Evolutionary conservation across 1,284 basidiomycete genomes (phyloP), one percentile per base, ranked within the genome.

Genomic region (Filobasidium uniguttulatum): DNA sequence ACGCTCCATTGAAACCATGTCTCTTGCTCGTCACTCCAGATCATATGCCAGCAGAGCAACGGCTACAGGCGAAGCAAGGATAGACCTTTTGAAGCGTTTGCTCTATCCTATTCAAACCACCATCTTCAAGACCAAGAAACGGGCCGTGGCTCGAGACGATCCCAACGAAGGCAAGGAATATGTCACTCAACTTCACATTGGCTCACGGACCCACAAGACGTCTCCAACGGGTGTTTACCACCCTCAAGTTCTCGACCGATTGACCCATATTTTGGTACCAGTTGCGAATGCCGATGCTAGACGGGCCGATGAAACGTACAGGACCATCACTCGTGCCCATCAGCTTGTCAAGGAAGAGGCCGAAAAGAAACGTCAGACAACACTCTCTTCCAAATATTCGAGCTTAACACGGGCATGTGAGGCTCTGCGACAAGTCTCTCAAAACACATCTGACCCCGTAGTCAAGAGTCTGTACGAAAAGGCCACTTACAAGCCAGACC

Each of bases 321-420:
- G 88, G 59, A 97, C 90, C 6, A 89, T 97, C 56, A 84, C 85
- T 57, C 80, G 91, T 33, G 91, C 91, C 3, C 97, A 85, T 84
- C 72, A 82, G 49, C 75, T 97, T 19, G 80, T 84, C 70, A 77
- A 80, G 59, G 77, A 88, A 30, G 80, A 84, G 60, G 60, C 80
- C 50, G 77, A 88, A 43, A 79, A 83, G 64, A 71, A 73, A 59
- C 77, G 83, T 37, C 75, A 80, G 30, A 75, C 72, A 37, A 81
- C 83, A 60, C 63, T 85, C 55, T 69, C 71, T 52, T 75, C 79
- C 61, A 88, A 89, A 67, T 85, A 81, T 60, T 75, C 77, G 50
- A 77, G 77, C 59, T 85, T 91, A 84, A 72, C 71, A 61, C 72
- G 69, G 55, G 87, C 87, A 17, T 88, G 90, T 79, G 78, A 83